Conservation (phyloP, 164 flowering plant genomes). For the Berberis thunbergii region DNA sequence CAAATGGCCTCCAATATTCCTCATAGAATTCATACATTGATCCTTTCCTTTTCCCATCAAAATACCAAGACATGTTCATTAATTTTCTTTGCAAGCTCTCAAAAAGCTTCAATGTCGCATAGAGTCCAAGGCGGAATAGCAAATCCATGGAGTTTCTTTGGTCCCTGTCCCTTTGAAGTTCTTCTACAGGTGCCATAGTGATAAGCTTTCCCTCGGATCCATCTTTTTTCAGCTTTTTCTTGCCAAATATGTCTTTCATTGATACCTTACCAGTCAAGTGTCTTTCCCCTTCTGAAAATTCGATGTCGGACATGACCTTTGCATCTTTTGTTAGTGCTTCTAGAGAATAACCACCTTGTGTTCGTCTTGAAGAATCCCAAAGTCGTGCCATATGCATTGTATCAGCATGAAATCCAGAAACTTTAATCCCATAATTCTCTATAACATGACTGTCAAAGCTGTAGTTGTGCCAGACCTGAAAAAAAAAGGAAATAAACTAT, state of each 20-base stretch:
- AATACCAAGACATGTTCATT: conserved; percentile 29
- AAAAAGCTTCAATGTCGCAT: conserved; percentile 75
- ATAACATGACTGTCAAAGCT: conserved; percentile 85
- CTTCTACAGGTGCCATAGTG: conserved; percentile 71
- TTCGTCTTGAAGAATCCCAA: conserved; percentile 89
- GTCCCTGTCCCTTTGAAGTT: conserved; percentile 64
- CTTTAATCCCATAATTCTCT: conserved; percentile 70
- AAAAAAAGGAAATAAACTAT: neutral
- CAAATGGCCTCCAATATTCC: conserved; percentile 82
- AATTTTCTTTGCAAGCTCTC: conserved; percentile 60
- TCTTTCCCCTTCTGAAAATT: conserved; percentile 13
- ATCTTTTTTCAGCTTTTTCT: conserved; percentile 69
- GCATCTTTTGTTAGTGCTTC: conserved; percentile 76
- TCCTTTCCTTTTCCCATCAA: conserved; percentile 37
- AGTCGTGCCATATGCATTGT: conserved; percentile 97
- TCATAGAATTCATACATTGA: conserved; percentile 66
- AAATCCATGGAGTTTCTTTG: conserved; percentile 69
- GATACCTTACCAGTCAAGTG: conserved; percentile 70
- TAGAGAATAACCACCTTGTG: conserved; percentile 82
- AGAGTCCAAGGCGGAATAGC: conserved; percentile 85
- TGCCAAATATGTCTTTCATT: conserved; percentile 86
- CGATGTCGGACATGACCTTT: conserved; percentile 34
- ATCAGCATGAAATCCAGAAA: conserved; percentile 92
- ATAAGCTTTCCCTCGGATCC: conserved; percentile 73
- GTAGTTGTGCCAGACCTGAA: conserved; percentile 98